phyloP scores from a whole-genome alignment of 345 rosid species.

The Aquilaria sinensis region DNA sequence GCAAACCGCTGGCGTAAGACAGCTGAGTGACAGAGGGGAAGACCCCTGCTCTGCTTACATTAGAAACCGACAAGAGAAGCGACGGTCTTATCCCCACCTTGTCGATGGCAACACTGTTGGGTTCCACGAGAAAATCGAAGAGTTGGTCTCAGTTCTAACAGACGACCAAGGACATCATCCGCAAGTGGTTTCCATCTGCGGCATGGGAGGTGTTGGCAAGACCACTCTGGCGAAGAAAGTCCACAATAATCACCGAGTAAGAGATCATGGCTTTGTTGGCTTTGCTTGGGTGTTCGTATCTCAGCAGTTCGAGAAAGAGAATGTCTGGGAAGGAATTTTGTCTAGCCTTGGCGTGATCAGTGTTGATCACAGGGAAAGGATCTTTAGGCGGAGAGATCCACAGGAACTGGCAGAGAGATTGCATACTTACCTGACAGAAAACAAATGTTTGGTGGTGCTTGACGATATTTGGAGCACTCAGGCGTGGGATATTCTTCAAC shows the following conservation, averaged over 20 bases:
- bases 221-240: no score
- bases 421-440: not conserved
- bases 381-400: not conserved
- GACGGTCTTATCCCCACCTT: not conserved
- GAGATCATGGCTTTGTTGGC: not conserved
- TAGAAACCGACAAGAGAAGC: not conserved
- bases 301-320: not conserved
- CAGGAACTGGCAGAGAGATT: not conserved
- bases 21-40: not conserved
- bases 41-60: not conserved
- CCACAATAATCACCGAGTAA: no score
- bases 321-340: not conserved
- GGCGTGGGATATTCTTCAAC: constrained; percentile 6
- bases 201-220: not conserved
- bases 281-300: not conserved
- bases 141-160: not conserved
- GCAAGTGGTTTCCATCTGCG: not conserved
- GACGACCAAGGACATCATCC: not conserved
- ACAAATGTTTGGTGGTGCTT: not conserved
- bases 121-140: not conserved
- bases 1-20: not conserved
- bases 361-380: not conserved
- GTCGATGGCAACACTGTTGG: not conserved
- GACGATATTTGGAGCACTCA: constrained; percentile 17
- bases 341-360: not conserved